Evolutionary conservation across 768 basidiomycete genomes (phyloP).

Genomic region (Suillus subalutaceus): DNA sequence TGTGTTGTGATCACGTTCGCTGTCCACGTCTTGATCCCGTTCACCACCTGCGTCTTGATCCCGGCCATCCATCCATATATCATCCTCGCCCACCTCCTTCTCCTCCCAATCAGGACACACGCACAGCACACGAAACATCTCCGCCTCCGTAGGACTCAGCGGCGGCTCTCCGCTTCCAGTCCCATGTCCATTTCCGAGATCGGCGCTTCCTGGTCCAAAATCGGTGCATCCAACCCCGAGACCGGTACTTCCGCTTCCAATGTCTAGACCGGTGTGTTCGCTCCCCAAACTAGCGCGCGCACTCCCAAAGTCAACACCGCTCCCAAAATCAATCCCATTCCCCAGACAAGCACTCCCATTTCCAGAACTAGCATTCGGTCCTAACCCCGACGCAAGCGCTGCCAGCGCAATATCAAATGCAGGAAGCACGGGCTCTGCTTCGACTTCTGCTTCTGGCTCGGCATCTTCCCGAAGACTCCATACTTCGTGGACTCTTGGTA

Average conservation of each 20-base stretch:
- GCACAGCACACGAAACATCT: slow-evolving; percentile 70
- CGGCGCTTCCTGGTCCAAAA: slow-evolving; percentile 2
- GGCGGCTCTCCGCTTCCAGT: slow-evolving; percentile 40
- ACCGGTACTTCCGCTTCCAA: background rate
- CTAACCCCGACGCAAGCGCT: slow-evolving; percentile 24
- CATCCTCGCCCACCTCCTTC: slow-evolving; percentile 36
- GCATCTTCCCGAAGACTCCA: slow-evolving; percentile 1
- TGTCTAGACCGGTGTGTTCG: background rate
- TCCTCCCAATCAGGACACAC: slow-evolving; percentile 54
- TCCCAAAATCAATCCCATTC: background rate
- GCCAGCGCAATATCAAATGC: slow-evolving; percentile 35
- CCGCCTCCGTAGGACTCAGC: slow-evolving; percentile 69
- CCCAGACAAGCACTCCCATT: background rate
- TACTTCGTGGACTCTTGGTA: background rate
- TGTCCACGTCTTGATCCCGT: slow-evolving; percentile 7
- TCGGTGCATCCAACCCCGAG: background rate
- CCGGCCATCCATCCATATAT: background rate
- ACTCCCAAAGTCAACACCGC: background rate
- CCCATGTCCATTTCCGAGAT: slow-evolving; percentile 13
- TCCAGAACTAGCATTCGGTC: background rate
- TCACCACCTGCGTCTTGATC: slow-evolving; percentile 14
- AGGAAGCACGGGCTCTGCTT: slow-evolving; percentile 10
- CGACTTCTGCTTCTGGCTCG: background rate
- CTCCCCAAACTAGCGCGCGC: background rate
- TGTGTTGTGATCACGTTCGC: background rate